Evolutionary conservation across 1,284 basidiomycete genomes (phyloP).

Genomic region (Rhodotorula sp.): DNA sequence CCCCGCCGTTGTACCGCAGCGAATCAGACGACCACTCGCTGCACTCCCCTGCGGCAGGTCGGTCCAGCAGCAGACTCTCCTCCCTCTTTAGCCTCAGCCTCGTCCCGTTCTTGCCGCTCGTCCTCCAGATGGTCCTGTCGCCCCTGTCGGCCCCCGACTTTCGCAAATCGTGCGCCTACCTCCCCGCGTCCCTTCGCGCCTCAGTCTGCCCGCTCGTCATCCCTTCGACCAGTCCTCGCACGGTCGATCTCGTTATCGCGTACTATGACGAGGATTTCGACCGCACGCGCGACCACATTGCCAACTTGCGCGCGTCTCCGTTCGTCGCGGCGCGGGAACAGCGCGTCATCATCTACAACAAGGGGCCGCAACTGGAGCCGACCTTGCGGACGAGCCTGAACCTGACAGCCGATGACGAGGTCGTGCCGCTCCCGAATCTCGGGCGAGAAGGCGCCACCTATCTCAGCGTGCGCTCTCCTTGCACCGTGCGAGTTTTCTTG

Average conservation of each 20-base stretch:
- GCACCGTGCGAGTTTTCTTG: too few species aligned
- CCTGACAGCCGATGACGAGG: conserved; percentile 24
- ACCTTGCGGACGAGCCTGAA: conserved; percentile 17
- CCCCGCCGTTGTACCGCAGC: neutral
- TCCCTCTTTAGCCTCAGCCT: conserved; percentile 9
- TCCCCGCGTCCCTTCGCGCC: conserved; percentile 22
- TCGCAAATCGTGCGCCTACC: conserved; percentile 20
- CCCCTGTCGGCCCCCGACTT: conserved; percentile 5
- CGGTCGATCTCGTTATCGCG: conserved; percentile 37
- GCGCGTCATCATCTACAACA: conserved; percentile 37
- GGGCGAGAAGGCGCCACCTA: conserved; percentile 45
- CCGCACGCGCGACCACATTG: conserved; percentile 10
- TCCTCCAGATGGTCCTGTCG: conserved; percentile 9
- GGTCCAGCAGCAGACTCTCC: neutral
- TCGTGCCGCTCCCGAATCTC: conserved; percentile 37
- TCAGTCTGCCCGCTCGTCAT: conserved; percentile 16
- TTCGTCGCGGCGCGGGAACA: conserved; percentile 11
- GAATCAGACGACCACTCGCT: neutral
- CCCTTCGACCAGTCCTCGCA: neutral
- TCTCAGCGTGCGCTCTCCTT: conserved; percentile 26
- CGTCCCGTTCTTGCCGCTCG: conserved; percentile 29
- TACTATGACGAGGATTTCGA: conserved; percentile 35
- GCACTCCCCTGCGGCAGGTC: neutral
- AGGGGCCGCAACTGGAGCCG: conserved; percentile 16
- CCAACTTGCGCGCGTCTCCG: conserved; percentile 4